These are phyloP conservation scores for Tubosaeta sp. DNA, from an alignment of 768 basidiomycete genomes.

Conservation along the genomic window DNA sequence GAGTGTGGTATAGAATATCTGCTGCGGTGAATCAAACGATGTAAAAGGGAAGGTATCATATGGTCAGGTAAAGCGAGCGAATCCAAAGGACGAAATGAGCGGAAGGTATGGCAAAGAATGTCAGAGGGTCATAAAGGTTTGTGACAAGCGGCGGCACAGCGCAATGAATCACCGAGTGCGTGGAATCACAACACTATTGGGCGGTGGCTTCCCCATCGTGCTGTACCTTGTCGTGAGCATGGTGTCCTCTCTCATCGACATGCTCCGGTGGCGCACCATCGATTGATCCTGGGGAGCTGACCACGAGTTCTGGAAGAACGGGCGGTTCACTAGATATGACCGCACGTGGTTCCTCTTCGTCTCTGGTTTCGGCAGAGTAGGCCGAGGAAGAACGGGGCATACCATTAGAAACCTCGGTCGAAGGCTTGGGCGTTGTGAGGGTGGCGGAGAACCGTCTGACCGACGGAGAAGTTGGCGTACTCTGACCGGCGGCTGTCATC, in stretches of 20 bases:
- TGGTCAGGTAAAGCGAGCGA: conserved; percentile 5
- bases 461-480: conserved; percentile 20
- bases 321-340: conserved; percentile 28
- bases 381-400: conserved; percentile 26
- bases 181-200: conserved; percentile 9
- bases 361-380: conserved; percentile 28
- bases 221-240: conserved; percentile 18
- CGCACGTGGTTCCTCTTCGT: conserved; percentile 22
- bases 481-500: conserved; percentile 8
- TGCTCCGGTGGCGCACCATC: conserved; percentile 23
- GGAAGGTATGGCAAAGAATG: conserved; percentile 4
- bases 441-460: conserved; percentile 22
- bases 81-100: conserved; percentile 14
- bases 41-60: not conserved
- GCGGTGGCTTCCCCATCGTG: conserved; percentile 19
- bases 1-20: conserved; percentile 8
- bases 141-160: not conserved
- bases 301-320: conserved; percentile 32
- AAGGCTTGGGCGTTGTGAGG: conserved; percentile 27
- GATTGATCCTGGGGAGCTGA: conserved; percentile 31
- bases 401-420: conserved; percentile 18
- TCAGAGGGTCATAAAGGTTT: conserved; percentile 2
- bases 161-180: not conserved
- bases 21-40: not conserved
- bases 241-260: conserved; percentile 11